Evolutionary conservation across 257 asterid species (phyloP).

Genomic region (Catharanthus roseus): DNA sequence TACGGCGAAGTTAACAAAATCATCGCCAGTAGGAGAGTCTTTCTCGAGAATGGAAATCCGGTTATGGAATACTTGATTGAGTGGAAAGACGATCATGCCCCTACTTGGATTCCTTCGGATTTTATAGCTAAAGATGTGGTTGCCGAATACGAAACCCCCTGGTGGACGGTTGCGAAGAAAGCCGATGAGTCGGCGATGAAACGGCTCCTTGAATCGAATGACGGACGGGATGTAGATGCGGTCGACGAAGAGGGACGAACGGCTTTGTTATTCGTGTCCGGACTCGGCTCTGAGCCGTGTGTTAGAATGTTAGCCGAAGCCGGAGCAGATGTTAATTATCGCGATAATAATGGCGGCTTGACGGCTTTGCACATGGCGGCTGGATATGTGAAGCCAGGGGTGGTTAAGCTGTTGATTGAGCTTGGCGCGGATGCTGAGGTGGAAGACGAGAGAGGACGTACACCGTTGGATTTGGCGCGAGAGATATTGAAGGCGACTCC

Average conservation of each 20-base stretch:
- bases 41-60: constrained; percentile 30
- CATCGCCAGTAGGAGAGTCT: constrained; percentile 55
- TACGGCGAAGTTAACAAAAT: constrained; percentile 80
- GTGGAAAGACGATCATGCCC: constrained; percentile 90
- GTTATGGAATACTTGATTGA: constrained; percentile 86
- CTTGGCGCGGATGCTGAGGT: constrained; percentile 66
- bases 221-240: constrained; percentile 70
- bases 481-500: constrained; percentile 67
- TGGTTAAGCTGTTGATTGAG: constrained; percentile 47
- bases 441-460: constrained; percentile 51
- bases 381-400: constrained; percentile 73
- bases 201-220: constrained; percentile 39
- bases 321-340: constrained; percentile 55
- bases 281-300: constrained; percentile 83
- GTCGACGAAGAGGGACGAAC: constrained; percentile 83
- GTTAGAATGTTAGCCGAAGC: constrained; percentile 61
- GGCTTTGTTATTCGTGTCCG: constrained; percentile 77
- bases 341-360: constrained; percentile 60
- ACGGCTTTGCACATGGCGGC: constrained; percentile 90
- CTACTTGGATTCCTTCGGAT: constrained; percentile 94
- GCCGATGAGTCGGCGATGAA: constrained; percentile 51
- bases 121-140: constrained; percentile 77
- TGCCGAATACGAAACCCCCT: constrained; percentile 80
- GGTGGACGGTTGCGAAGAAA: constrained; percentile 93
- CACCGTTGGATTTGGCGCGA: constrained; percentile 70